Evolutionary conservation across 352 stramenopile genomes (phyloP).

Genomic region (Nothophytophthora sp.): DNA sequence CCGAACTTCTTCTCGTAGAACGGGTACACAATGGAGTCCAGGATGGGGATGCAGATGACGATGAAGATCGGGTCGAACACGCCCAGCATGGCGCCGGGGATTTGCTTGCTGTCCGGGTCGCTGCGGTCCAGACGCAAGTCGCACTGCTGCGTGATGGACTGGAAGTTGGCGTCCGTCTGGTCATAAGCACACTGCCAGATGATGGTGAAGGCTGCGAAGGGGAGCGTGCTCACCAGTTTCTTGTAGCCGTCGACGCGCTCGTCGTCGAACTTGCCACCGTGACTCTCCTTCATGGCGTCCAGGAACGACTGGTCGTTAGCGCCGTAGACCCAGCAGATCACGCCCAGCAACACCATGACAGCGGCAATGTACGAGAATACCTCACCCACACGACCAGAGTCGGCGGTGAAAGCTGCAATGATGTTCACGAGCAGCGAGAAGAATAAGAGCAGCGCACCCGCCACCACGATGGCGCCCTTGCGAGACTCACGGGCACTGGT

Average conservation of each 20-base stretch:
- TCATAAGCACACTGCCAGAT: conserved; percentile 62
- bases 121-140: conserved; percentile 39
- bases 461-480: conserved; percentile 31
- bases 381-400: conserved; percentile 23
- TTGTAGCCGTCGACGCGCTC: conserved; percentile 48
- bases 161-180: conserved; percentile 62
- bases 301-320: conserved; percentile 54
- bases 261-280: conserved; percentile 47
- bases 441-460: conserved; percentile 30
- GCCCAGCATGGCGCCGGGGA: conserved; percentile 45
- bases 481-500: conserved; percentile 15
- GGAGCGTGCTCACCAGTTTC: conserved; percentile 43
- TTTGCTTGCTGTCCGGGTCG: conserved; percentile 31
- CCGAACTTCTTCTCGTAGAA: conserved; percentile 29
- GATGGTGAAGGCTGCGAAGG: conserved; percentile 56
- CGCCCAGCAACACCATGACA: conserved; percentile 35
- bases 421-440: conserved; percentile 51
- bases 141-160: conserved; percentile 61
- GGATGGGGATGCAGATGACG: conserved; percentile 37
- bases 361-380: conserved; percentile 52
- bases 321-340: conserved; percentile 46
- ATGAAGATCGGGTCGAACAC: conserved; percentile 45
- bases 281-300: conserved; percentile 38
- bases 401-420: conserved; percentile 47
- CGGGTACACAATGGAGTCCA: conserved; percentile 38